These are phyloP conservation scores for Penicillium coprophilum DNA, from an alignment of 495 filamentous ascomycete species.

Conservation along the genomic window DNA sequence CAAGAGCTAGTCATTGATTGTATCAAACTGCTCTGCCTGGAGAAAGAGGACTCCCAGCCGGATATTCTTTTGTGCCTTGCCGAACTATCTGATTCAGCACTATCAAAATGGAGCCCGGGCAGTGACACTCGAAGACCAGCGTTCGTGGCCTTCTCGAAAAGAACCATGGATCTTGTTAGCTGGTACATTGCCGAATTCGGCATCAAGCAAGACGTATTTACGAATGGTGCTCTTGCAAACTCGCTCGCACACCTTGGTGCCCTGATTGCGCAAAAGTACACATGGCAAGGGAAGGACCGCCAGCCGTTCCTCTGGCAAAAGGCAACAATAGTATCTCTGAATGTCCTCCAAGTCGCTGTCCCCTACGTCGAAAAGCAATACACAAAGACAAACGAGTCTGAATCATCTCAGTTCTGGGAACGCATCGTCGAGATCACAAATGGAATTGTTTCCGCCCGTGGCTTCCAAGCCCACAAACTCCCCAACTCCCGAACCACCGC, in stretches of 20 bases:
- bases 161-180: constrained; percentile 67
- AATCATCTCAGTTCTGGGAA: constrained; percentile 44
- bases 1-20: constrained; percentile 73
- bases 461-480: constrained; percentile 33
- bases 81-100: constrained; percentile 59
- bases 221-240: constrained; percentile 57
- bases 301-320: constrained; percentile 73
- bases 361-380: constrained; percentile 58
- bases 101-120: constrained; percentile 53
- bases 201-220: constrained; percentile 63
- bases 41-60: constrained; percentile 64
- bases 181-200: constrained; percentile 63
- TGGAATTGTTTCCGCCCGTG: constrained; percentile 44
- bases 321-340: constrained; percentile 66
- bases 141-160: constrained; percentile 83
- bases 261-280: constrained; percentile 75
- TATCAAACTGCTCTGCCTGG: constrained; percentile 67
- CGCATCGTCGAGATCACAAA: constrained; percentile 39
- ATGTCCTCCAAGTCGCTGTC: constrained; percentile 66
- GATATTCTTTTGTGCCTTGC: constrained; percentile 66
- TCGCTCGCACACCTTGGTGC: constrained; percentile 62
- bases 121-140: constrained; percentile 56
- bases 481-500: constrained; percentile 25
- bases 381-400: constrained; percentile 22
- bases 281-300: constrained; percentile 56